Conservation (phyloP, 148 eudicot species). For the Cornus suecica region DNA sequence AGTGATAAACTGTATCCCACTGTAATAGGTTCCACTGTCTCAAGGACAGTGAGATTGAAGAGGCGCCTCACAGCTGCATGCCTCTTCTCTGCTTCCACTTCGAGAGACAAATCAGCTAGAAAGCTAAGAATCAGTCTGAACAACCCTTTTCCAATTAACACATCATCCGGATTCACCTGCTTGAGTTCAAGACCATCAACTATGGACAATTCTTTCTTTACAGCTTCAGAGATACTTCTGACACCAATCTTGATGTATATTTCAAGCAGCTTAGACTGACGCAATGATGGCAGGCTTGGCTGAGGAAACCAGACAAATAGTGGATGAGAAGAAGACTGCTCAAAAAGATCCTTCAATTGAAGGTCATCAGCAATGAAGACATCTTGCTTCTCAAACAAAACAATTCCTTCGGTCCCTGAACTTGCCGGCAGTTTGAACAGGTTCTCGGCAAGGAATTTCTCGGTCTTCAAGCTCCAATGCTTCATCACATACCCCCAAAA, state of each 20-base stretch:
- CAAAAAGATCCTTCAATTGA: conserved; percentile 45
- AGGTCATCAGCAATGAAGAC: conserved; percentile 66
- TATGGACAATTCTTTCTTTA: conserved; percentile 19
- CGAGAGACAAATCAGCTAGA: conserved; percentile 36
- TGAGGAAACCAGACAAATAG: conserved; percentile 64
- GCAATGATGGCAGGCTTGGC: conserved; percentile 24
- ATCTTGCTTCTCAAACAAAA: conserved; percentile 38
- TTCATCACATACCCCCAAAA: conserved; percentile 47
- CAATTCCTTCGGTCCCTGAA: conserved; percentile 29
- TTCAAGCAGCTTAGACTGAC: conserved; percentile 34
- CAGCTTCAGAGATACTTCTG: conserved; percentile 44
- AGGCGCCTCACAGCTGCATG: conserved; percentile 36
- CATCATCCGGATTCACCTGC: conserved; percentile 24
- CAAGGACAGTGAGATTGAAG: conserved; percentile 29
- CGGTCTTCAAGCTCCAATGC: conserved; percentile 22
- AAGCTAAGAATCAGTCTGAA: conserved; percentile 47
- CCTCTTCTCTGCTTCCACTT: conserved; percentile 37
- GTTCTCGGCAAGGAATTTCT: conserved; percentile 22
- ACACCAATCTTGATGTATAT: conserved; percentile 54
- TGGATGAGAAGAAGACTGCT: conserved; percentile 22
- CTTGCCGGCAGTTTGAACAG: conserved; percentile 46
- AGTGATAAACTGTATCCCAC: conserved; percentile 31
- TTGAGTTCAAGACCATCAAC: conserved; percentile 15
- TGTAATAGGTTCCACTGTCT: conserved; percentile 32
- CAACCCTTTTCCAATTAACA: conserved; percentile 39